phyloP scores from a whole-genome alignment of 2,329 filamentous ascomycete species.

The Fusarium sp. region DNA sequence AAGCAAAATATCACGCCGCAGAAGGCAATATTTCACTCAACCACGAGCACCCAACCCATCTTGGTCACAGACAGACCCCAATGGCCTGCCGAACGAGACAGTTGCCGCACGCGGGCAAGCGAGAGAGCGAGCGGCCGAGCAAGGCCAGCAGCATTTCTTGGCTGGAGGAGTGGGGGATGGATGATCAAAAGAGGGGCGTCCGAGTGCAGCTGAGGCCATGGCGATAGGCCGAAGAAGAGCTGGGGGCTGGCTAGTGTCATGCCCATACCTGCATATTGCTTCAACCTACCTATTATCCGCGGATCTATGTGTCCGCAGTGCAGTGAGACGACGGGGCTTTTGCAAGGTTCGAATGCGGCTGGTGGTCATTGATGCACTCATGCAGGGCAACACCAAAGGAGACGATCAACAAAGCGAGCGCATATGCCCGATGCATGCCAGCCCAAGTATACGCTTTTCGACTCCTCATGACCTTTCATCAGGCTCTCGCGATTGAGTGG shows the following conservation, averaged over 20 bases:
- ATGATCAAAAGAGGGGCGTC: constrained; percentile 29
- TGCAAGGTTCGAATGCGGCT: constrained; percentile 12
- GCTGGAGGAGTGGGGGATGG: constrained; percentile 6
- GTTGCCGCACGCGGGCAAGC: not conserved
- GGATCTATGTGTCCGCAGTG: constrained; percentile 35
- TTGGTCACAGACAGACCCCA: not conserved
- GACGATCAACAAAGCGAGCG: constrained; percentile 31
- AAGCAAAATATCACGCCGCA: constrained; percentile 43
- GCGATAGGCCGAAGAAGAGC: constrained; percentile 28
- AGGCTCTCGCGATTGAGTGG: constrained; percentile 13
- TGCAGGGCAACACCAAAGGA: constrained; percentile 24
- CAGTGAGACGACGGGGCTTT: constrained; percentile 33
- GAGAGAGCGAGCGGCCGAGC: not conserved
- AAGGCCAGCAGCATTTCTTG: not conserved
- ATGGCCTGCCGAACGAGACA: not conserved
- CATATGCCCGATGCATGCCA: constrained; percentile 41
- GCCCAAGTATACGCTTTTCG: constrained; percentile 10
- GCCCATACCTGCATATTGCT: constrained; percentile 20
- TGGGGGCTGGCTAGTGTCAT: constrained; percentile 25
- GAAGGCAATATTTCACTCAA: constrained; percentile 35
- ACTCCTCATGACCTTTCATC: constrained; percentile 13
- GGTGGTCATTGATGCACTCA: constrained; percentile 24
- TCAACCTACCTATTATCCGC: not conserved
- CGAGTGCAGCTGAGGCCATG: constrained; percentile 20
- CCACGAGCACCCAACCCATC: constrained; percentile 4